Evolutionary conservation across 352 stramenopile genomes (phyloP).

Genomic region (Pythium insidiosum): DNA sequence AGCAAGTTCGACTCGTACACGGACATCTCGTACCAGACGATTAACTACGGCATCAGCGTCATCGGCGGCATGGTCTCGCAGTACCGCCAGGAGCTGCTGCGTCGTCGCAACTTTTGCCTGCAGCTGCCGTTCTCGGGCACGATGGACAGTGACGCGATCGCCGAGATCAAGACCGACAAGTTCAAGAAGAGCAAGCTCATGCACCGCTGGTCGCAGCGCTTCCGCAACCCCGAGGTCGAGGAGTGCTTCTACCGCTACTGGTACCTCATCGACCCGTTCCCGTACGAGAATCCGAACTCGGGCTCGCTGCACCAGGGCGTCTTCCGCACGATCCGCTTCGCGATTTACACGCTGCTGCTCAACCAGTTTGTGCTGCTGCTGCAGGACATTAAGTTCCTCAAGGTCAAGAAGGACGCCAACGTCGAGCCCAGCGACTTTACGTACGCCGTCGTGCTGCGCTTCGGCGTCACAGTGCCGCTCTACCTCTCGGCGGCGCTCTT

Average conservation of each 20-base stretch:
- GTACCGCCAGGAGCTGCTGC: conserved; percentile 71
- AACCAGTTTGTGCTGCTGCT: conserved; percentile 68
- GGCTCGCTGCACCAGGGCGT: conserved; percentile 63
- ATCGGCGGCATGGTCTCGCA: conserved; percentile 82
- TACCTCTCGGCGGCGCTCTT: conserved; percentile 61
- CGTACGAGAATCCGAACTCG: conserved; percentile 78
- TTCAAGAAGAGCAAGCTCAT: conserved; percentile 66
- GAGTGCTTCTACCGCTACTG: conserved; percentile 79
- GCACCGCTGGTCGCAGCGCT: conserved; percentile 58
- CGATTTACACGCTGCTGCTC: conserved; percentile 55
- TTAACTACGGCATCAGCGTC: conserved; percentile 76
- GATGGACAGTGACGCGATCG: conserved; percentile 50
- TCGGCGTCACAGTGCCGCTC: conserved; percentile 64
- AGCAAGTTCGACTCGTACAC: conserved; percentile 53
- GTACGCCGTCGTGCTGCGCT: conserved; percentile 52
- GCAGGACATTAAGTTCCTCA: conserved; percentile 75
- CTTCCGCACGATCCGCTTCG: conserved; percentile 69
- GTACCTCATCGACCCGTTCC: conserved; percentile 83
- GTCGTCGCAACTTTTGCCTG: conserved; percentile 69
- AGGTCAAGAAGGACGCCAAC: conserved; percentile 42
- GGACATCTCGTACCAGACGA: conserved; percentile 73
- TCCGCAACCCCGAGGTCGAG: conserved; percentile 63
- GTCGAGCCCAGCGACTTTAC: conserved; percentile 45
- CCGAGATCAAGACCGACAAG: conserved; percentile 58
- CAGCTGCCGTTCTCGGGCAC: conserved; percentile 67